These are phyloP conservation scores for Penicillium glabrum DNA, from an alignment of 2,329 filamentous ascomycete genomes.

Conservation along the genomic window DNA sequence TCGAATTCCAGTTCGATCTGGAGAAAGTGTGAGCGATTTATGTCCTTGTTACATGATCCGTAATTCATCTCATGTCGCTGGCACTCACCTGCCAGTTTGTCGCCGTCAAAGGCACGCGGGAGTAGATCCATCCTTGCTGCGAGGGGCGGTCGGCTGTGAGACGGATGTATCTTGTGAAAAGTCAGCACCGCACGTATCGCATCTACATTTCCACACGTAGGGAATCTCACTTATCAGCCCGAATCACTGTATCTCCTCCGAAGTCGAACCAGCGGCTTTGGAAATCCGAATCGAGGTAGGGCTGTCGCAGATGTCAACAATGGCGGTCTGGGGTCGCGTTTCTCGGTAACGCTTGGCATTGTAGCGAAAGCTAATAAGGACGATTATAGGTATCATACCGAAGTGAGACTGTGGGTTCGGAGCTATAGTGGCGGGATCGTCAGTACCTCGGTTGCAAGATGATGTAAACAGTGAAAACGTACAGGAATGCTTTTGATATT, in stretches of 20 bases:
- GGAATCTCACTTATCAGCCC: conserved; percentile 57
- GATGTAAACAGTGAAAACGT: conserved; percentile 33
- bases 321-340: neutral
- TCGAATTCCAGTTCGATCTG: conserved; percentile 91
- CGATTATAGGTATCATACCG: conserved; percentile 57
- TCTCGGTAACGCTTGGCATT: neutral
- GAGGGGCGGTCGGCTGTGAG: conserved; percentile 88
- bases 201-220: too few species aligned
- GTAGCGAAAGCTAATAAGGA: neutral
- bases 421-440: conserved; percentile 55
- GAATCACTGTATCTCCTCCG: conserved; percentile 88
- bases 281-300: conserved; percentile 97
- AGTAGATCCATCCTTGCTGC: conserved; percentile 91
- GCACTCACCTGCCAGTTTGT: conserved; percentile 85
- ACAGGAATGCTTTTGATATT: conserved; percentile 67
- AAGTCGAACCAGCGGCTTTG: conserved; percentile 99
- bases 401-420: conserved; percentile 78
- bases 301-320: conserved; percentile 53
- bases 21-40: neutral
- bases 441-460: conserved; percentile 12
- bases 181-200: neutral
- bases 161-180: conserved; percentile 73
- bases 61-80: conserved; percentile 37
- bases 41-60: neutral
- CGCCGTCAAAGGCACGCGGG: conserved; percentile 87